A percentile compares a stretch with the other conserved stretches of the same genome.
These are phyloP conservation scores for Rhizopogon vesiculosus DNA, from an alignment of 768 basidiomycete genomes.

Conservation along the genomic window DNA sequence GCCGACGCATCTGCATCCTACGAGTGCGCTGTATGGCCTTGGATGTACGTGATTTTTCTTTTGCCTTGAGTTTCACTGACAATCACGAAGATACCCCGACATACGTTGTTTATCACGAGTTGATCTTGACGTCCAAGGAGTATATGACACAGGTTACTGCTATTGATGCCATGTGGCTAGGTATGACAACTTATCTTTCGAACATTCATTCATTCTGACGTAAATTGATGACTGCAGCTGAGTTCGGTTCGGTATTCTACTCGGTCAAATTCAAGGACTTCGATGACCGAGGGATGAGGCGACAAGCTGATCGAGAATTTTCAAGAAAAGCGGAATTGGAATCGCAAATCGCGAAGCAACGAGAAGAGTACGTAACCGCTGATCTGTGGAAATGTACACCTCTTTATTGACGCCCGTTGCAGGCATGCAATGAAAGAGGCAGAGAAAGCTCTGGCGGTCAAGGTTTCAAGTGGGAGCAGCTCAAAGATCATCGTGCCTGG, in stretches of 20 bases:
- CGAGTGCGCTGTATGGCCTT: slow-evolving; percentile 92
- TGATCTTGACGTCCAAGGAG: slow-evolving; percentile 91
- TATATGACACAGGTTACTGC: slow-evolving; percentile 99
- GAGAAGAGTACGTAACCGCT: slow-evolving; percentile 50
- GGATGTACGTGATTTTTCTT: slow-evolving; percentile 61
- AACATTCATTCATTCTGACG: background rate
- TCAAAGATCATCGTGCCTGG: slow-evolving; percentile 75
- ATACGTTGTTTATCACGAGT: slow-evolving; percentile 95
- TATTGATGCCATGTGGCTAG: slow-evolving; percentile 96
- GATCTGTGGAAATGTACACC: background rate
- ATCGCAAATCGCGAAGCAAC: slow-evolving; percentile 81
- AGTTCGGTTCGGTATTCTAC: slow-evolving; percentile 94
- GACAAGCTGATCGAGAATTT: slow-evolving; percentile 84
- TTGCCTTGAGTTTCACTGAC: background rate
- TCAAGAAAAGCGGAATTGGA: slow-evolving; percentile 89
- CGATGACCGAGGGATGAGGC: slow-evolving; percentile 76
- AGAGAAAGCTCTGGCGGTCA: slow-evolving; percentile 54
- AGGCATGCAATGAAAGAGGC: slow-evolving; percentile 61
- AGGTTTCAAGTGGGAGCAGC: slow-evolving; percentile 46
- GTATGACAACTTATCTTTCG: slow-evolving; percentile 35
- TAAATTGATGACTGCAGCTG: slow-evolving; percentile 48
- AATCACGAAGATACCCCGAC: slow-evolving; percentile 75
- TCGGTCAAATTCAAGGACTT: slow-evolving; percentile 98
- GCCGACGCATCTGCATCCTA: slow-evolving; percentile 95
- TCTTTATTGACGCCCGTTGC: slow-evolving; percentile 4